Base-by-base conservation (phyloP, 164 flowering plant species). In the Santalum album region DNA sequence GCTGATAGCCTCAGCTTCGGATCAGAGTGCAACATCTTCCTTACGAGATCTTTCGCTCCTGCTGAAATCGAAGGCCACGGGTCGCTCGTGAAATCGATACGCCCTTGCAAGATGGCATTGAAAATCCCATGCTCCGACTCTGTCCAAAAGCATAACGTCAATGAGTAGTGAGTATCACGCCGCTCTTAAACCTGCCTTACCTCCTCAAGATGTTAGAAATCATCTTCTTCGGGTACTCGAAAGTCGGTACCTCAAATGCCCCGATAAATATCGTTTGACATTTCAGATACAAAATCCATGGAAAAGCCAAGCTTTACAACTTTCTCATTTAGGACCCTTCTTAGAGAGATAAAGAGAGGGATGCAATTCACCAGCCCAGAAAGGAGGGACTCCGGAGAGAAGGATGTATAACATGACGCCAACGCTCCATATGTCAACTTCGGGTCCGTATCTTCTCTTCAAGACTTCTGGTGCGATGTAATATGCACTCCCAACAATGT, bases 391-490 rank as follows among this genome's bases (percentile, higher is more conserved):
- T 21, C 96, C 92, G 69, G 60, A 63, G 0, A 87, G 75, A 59
- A 85, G 84, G 60, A 87, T 87, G 55, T 76, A 87, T 39, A 87
- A 53, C 84, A 87, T 87, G 51, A 87, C 92, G 14, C 92, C 96
- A 21, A 81, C 65, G 59, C 92, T 85, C 96, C 92, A 83, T 23
- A 85, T 83, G 69, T 84, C 92, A 15, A 75, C 86, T 60, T 87
- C 92, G 20, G 87, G 89, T 32, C 96, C 96, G 60, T 87, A 87
- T 64, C 51, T 79, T 58, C 92, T 75, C 72, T 75, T 82, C 73
- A 87, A 62, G 49, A 84, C 92, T 60, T 87, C 92, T 0, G 96
- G 96, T n/a, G 96, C 96, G 39, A 87, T 79, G 66, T 87, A 87
- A 61, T 87, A 87, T 53, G 91, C 90, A 55, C 92, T 87, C 0